Evolutionary conservation across 2,329 filamentous ascomycete genomes (phyloP), one percentile per base, ranked within the genome.

Genomic region (Boeremia lycopersici): DNA sequence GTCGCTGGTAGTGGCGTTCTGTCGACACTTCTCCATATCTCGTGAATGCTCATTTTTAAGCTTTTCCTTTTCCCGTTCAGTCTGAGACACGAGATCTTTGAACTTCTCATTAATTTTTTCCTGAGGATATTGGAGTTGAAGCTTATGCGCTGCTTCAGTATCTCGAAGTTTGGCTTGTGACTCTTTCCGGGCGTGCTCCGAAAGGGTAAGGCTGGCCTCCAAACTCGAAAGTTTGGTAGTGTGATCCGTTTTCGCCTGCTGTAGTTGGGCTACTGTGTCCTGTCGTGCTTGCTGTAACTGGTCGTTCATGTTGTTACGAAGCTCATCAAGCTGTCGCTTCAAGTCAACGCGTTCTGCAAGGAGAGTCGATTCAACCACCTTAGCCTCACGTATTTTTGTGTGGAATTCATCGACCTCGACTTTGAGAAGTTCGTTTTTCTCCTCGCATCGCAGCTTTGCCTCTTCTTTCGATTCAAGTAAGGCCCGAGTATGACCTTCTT

Each of bases 71-170:
- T 30, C 25, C 6, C n/a, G 33, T 2, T 41, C n/a, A 31, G 47
- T 23, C 8, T 52, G n/a, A 12, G 51, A 19, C 10, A n/a, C 51
- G 9, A 54, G 51, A 3, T 13, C 2, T 2, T 57, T 31, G 28
- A 55, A 44, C 39, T 56, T 62, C 4, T 57, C 40, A 5, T 57
- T 42, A 11, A 29, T 36, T 7, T 53, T 30, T 29, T 63, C 53
- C 33, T 56, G 46, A 35, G 68, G 61, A 6, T 33, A 43, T 7
- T 63, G 51, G 6, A 69, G 31, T 30, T 65, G 61, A 8, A 47
- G 44, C 7, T 48, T 36, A n/a, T 58, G 50, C 23, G 63, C 53
- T 17, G 46, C 44, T 28, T 65, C 49, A n/a, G 54, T 40, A 3
- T 56, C 53, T 12, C 43, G 51, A 11, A 45, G 17, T 23, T 55